Evolutionary conservation across 495 filamentous ascomycete species (phyloP).

Genomic region (Trichoderma asperelloides): DNA sequence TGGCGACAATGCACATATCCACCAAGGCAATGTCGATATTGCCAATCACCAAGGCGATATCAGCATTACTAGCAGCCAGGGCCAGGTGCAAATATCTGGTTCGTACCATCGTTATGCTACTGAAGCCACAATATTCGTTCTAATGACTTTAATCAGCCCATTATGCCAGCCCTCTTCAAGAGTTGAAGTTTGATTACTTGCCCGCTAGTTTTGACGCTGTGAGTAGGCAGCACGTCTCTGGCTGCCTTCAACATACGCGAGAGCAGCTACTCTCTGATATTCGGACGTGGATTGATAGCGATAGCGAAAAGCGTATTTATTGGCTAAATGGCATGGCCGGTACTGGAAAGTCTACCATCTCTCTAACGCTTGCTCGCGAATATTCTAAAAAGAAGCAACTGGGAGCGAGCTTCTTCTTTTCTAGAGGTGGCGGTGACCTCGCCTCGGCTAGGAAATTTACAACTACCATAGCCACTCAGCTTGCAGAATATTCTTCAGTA

Average conservation of each 20-base stretch:
- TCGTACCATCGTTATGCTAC: background rate
- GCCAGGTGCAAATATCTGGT: background rate
- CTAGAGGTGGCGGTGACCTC: slow-evolving; percentile 29
- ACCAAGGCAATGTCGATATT: background rate
- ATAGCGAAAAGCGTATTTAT: slow-evolving; percentile 21
- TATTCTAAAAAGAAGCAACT: slow-evolving; percentile 11
- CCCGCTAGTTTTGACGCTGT: slow-evolving; percentile 22
- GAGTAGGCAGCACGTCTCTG: slow-evolving; percentile 20
- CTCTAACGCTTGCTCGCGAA: slow-evolving; percentile 21
- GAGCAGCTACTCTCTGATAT: slow-evolving; percentile 20
- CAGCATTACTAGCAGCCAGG: background rate
- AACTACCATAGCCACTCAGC: slow-evolving; percentile 31
- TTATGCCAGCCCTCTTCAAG: background rate
- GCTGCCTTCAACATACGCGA: slow-evolving; percentile 22
- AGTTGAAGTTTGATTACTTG: background rate
- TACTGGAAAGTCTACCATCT: slow-evolving; percentile 30
- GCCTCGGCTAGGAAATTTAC: slow-evolving; percentile 29
- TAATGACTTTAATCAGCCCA: background rate
- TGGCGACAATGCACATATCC: background rate
- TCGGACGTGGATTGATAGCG: slow-evolving; percentile 12
- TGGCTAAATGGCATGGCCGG: slow-evolving; percentile 32
- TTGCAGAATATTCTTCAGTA: slow-evolving; percentile 18
- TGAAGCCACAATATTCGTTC: background rate
- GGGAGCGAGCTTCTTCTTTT: slow-evolving; percentile 38
- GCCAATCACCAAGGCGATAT: too few relatives aligned